Evolutionary conservation across 1,284 basidiomycete species (phyloP), one percentile per base, ranked within the genome.

Genomic region (Rhodotorula sp.): DNA sequence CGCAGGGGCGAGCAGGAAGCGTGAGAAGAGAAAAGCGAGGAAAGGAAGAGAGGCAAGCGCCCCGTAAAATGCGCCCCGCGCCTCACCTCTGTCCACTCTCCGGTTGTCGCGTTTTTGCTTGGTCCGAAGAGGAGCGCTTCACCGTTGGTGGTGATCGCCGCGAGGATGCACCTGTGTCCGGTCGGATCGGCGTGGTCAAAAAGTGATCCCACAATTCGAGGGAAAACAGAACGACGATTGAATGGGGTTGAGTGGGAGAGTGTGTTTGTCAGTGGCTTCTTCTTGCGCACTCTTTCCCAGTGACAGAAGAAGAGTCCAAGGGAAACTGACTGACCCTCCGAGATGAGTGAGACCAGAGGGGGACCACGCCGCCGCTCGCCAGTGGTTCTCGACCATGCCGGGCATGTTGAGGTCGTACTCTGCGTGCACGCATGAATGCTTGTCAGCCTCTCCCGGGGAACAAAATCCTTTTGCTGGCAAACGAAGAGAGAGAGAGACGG

Each of bases 61-160:
- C n/a, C 37, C 37, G 37, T n/a, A n/a, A 10, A 37, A 6, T 37
- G 37, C 37, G 37, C 37, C 37, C 37, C 37, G 37, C 26, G 53
- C 14, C 56, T 48, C 42, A 68, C 70, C 51, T 71, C 69, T 20
- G 29, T n/a, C 72, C 72, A 74, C n/a, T 69, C 67, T 12, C 70
- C 70, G 15, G 55, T 68, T 26, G 29, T 22, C 0, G 63, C 56
- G 29, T 74, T 66, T n/a, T 74, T 74, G 3, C 20, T 18, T 20
- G 73, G 56, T 37, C 65, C 73, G 18, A 65, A 72, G 6, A 74
- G 48, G 10, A 65, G 53, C 20, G 59, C 73, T 51, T 74, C 67
- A 29, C 26, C 62, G 26, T 72, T 72, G 24, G 55, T 70, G 12
- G 64, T 72, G 20, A 72, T 30, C 0, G 70, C 63, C 24, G 66